Percentiles rank a stretch among this genome's conserved stretches.
Evolutionary conservation across 495 filamentous ascomycete genomes (phyloP).

Genomic region (Talaromyces stipitatus): DNA sequence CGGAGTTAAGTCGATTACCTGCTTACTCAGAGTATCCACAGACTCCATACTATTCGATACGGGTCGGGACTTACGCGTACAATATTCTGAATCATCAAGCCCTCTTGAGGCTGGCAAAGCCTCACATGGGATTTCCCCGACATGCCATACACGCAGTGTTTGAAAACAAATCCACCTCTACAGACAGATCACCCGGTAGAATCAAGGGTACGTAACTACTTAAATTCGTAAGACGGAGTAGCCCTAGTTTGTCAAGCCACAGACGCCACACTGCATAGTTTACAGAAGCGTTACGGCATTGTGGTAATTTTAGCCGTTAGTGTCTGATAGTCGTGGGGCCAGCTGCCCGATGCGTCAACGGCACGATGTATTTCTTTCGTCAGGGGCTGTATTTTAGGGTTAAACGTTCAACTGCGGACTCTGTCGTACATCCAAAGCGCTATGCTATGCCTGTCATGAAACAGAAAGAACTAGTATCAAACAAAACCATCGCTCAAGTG

Average conservation of each 20-base stretch:
- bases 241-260: slow-evolving; percentile 1
- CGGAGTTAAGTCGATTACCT: not conserved
- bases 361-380: not conserved
- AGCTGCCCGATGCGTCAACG: not conserved
- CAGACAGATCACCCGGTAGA: no score
- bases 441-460: not conserved
- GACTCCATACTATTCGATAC: not conserved
- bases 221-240: no score
- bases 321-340: not conserved
- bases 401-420: not conserved
- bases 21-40: not conserved
- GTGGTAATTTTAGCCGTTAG: not conserved
- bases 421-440: not conserved
- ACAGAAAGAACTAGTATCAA: not conserved
- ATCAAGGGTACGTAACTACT: no score
- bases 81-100: not conserved
- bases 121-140: not conserved
- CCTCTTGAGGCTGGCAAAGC: not conserved
- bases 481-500: not conserved
- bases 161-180: not conserved
- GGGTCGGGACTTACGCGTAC: not conserved
- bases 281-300: not conserved
- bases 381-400: not conserved
- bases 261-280: not conserved
- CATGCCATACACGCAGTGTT: not conserved